Base-by-base conservation (phyloP, 1,284 basidiomycete genomes). In the Boletus semigastroideus region DNA sequence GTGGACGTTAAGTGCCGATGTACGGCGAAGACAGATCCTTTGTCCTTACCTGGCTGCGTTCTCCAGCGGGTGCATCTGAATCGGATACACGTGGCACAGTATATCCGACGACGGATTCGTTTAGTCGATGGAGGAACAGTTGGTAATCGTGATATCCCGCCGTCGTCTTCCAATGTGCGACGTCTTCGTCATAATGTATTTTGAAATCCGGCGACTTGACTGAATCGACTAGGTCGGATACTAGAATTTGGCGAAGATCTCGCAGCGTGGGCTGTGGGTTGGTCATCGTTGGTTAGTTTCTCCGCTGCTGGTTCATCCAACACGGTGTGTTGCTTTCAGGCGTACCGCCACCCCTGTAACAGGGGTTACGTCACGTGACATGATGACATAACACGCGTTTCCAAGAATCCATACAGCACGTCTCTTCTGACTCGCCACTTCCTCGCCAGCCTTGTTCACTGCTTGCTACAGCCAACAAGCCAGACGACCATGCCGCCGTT, bases 51-150 rank as follows among this genome's bases (percentile, higher is more conserved):
- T 68, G 52, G 42, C 54, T 59, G 27, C 33, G 48, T n/a, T 17
- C 47, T 16, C 20, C 52, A 4, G 40, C 38, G 0, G 57, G 56
- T 64, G 42, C 14, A 28, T 46, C 51, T 41, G 46, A 17, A 42
- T 44, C 49, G 34, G 48, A 42, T 11, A 28, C 4, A 19, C 67
- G 75, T 38, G 82, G 79, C 42, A 83, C 66, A 39, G 68, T 67
- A 50, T 74, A 70, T 10, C 87, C 90, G 7, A 86, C 81, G 13
- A 94, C 86, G 8, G 88, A 78, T 57, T 89, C 86, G 54, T 81
- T 89, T 42, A 94, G 72, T 36, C 84, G 77, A 33, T 80, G 82
- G 28, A 94, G 72, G 72, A 93, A 94, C 14, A 86, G 64, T 31
- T 78, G 77, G 62, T 87, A 92, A 52, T 86, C 86, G 49, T 73